phyloP scores from a whole-genome alignment of 1,284 basidiomycete genomes.

The Apiotrichum gamsii region DNA sequence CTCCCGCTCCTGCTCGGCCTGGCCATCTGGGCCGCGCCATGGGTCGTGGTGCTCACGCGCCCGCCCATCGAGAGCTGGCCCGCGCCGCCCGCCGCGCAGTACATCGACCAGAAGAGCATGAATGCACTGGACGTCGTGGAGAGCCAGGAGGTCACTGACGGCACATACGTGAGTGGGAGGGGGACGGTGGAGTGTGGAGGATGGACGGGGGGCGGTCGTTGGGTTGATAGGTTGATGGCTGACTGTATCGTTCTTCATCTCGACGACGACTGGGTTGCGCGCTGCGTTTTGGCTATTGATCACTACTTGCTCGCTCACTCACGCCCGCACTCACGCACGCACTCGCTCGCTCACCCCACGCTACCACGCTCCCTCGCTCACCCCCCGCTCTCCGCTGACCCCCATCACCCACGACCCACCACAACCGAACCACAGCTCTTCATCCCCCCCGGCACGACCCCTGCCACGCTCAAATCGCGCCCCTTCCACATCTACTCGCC shows the following conservation, averaged over 20 bases:
- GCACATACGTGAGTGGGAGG: constrained; percentile 25
- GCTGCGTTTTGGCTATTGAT: neutral
- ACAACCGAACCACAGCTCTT: constrained; percentile 31
- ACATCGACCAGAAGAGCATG: constrained; percentile 28
- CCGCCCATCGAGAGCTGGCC: neutral
- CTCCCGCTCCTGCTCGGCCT: neutral
- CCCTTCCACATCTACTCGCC: constrained; percentile 63
- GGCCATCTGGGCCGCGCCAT: too few relatives aligned
- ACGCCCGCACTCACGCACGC: too few relatives aligned
- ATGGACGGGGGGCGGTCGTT: too few relatives aligned
- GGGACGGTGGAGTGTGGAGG: too few relatives aligned
- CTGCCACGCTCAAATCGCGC: constrained; percentile 22
- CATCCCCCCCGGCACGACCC: constrained; percentile 30
- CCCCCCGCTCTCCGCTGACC: neutral
- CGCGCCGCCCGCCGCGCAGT: constrained; percentile 28
- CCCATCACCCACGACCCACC: too few relatives aligned
- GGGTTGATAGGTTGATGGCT: too few relatives aligned
- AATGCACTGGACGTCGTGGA: constrained; percentile 27
- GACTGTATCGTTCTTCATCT: neutral
- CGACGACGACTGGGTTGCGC: neutral
- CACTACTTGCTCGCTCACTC: too few relatives aligned
- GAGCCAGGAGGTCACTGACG: constrained; percentile 23
- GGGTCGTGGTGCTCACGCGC: too few relatives aligned
- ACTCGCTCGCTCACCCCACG: too few relatives aligned
- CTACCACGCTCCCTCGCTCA: neutral